Percentiles rank a stretch among this genome's conserved stretches.
phyloP scores from a whole-genome alignment of 768 basidiomycete genomes.

The Asterophora parasitica region DNA sequence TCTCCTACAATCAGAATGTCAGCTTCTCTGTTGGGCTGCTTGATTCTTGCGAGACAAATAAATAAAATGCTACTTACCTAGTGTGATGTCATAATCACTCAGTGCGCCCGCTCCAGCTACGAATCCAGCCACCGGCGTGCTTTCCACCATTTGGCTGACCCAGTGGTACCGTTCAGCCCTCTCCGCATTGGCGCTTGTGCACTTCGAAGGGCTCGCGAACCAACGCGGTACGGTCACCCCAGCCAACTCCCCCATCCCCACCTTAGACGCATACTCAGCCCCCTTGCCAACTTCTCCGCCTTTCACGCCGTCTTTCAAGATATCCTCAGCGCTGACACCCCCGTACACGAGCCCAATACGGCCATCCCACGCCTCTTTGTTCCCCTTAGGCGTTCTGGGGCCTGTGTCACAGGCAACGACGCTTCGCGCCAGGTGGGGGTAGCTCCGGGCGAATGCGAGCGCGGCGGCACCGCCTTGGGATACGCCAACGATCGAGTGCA shows the following conservation, averaged over 20 bases:
- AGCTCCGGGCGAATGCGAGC: conserved; percentile 40
- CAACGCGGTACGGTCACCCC: conserved; percentile 40
- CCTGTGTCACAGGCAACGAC: conserved; percentile 48
- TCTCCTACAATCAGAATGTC: background rate
- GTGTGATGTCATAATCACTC: conserved; percentile 37
- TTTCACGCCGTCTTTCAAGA: conserved; percentile 6
- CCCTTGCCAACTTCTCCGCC: conserved; percentile 14
- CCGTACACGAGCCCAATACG: conserved; percentile 35
- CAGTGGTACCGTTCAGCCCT: conserved; percentile 17
- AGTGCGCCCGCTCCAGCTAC: conserved; percentile 42
- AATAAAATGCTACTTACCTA: conserved; percentile 7
- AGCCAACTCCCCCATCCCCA: conserved; percentile 39
- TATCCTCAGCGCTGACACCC: conserved; percentile 6
- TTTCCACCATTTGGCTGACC: conserved; percentile 33
- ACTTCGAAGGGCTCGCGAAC: conserved; percentile 40
- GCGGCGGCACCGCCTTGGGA: conserved; percentile 50
- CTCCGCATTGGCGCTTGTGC: conserved; percentile 13
- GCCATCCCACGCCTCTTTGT: conserved; percentile 45
- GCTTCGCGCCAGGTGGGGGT: conserved; percentile 29
- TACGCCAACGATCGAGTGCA: conserved; percentile 46
- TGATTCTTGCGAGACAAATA: too few species aligned
- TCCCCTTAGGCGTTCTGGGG: conserved; percentile 39
- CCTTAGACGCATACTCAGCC: conserved; percentile 25
- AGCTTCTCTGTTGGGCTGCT: too few species aligned
- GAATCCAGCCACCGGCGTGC: conserved; percentile 40